Base-by-base conservation (phyloP, 208 protist species). In the Vickermania spadyakhi region DNA sequence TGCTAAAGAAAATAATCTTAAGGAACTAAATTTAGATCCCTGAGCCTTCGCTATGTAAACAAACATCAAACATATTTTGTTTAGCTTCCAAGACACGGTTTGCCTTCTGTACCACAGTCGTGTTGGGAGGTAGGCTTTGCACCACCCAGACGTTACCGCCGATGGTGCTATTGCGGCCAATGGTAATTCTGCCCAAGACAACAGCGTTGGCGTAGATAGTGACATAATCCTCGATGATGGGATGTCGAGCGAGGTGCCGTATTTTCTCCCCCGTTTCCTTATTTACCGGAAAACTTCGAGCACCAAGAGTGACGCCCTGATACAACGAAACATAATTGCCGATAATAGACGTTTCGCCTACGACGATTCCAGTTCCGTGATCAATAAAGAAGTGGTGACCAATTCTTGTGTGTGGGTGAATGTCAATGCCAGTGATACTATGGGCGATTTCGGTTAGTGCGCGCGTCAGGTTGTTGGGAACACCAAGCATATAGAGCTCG, bases 331-430 rank as follows among this genome's bases (percentile, higher is more conserved):
- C 83, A 70, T 83, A 60, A 54, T 90, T 85, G 13, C 87, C 87
- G 50, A 96, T 77, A 54, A 92, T 65, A 1, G 88, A 78, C 1
- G 85, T 96, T 27, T 74, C 85, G 11, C 90, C 90, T 49, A 96
- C 86, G 3, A 96, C 89, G 50, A 96, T 73, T 31, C 90, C 90
- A 13, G 77, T 90, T 36, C 86, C 90, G 78, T 96, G 90, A 66
- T 96, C 90, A 64, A 96, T 91, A 64, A 91, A 91, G 53, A 93
- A 89, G 69, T 88, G 81, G 55, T 86, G 74, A 3, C 87, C 87
- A 42, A 96, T 86, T 2, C 68, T 52, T 3, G 88, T 88, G 50
- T 60, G 57, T 3, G 90, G 90, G 71, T 96, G 90, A 51, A 96
- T 96, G 56, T 96, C 90, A 52, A 96, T 85, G 3, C 77, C 83